Conservation (phyloP, 2,329 filamentous ascomycete genomes). For the Laburnicola sp. region DNA sequence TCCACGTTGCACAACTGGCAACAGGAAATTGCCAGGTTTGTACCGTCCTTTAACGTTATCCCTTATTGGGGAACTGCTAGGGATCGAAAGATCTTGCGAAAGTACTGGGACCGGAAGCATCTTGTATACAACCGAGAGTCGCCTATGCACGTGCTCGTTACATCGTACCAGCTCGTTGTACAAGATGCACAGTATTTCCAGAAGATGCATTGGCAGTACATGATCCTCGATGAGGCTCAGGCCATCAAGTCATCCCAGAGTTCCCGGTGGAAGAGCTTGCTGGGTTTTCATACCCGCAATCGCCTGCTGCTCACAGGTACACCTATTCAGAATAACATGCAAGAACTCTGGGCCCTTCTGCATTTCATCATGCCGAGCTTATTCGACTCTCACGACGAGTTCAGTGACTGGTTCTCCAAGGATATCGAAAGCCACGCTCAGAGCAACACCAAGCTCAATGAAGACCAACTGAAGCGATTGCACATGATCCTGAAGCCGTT, state of each 20-base stretch:
- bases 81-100: slow-evolving; percentile 92
- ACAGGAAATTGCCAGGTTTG: slow-evolving; percentile 94
- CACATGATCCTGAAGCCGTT: slow-evolving; percentile 99
- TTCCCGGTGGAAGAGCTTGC: slow-evolving; percentile 92
- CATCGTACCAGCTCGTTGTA: slow-evolving; percentile 95
- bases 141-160: slow-evolving; percentile 93
- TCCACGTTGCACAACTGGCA: slow-evolving; percentile 99
- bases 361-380: slow-evolving; percentile 99
- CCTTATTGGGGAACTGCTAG: slow-evolving; percentile 97
- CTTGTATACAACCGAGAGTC: slow-evolving; percentile 92
- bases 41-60: slow-evolving; percentile 90
- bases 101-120: slow-evolving; percentile 99
- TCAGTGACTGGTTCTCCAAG: slow-evolving; percentile 92
- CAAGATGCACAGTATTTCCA: slow-evolving; percentile 97
- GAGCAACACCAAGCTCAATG: slow-evolving; percentile 99
- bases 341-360: slow-evolving; percentile 93
- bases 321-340: slow-evolving; percentile 99
- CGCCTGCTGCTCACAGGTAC: slow-evolving; percentile 91
- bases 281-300: slow-evolving; percentile 95
- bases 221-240: slow-evolving; percentile 98
- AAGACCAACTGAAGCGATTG: slow-evolving; percentile 92
- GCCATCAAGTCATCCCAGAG: slow-evolving; percentile 98
- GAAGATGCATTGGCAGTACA: slow-evolving; percentile 99
- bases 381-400: slow-evolving; percentile 92
- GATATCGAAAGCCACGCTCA: slow-evolving; percentile 98